Percentiles rank a stretch among this genome's conserved stretches.
phyloP scores from a whole-genome alignment of 306 rosid species.

The Cyclanthera cordifolia region DNA sequence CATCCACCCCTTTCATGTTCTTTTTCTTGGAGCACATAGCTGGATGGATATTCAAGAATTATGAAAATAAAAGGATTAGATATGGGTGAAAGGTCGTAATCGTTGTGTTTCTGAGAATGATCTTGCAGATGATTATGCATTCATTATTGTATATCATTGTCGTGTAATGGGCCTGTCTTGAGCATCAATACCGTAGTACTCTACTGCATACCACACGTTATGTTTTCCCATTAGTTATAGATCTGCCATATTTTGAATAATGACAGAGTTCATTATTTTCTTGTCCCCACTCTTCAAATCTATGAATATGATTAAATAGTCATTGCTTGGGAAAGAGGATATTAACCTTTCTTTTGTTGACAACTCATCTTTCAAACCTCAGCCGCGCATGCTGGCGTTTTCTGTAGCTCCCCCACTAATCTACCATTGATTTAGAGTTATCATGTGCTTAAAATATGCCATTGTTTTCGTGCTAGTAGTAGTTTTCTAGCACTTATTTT shows the following conservation, averaged over 20 bases:
- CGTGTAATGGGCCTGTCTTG: neutral
- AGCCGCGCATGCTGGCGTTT: neutral
- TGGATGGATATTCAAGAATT: neutral
- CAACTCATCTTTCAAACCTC: conserved; percentile 10
- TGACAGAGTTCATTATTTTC: conserved; percentile 6
- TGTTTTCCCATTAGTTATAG: conserved; percentile 5
- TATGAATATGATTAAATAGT: conserved; percentile 7
- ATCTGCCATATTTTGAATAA: conserved; percentile 12
- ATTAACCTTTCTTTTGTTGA: neutral
- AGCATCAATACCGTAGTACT: conserved; percentile 1
- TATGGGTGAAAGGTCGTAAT: conserved; percentile 5
- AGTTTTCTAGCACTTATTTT: neutral
- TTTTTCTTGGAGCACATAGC: neutral
- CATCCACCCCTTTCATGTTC: neutral
- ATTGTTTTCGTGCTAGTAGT: neutral
- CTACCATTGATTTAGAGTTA: conserved; percentile 2
- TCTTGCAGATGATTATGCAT: neutral
- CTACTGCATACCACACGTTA: conserved; percentile 4
- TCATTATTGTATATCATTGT: conserved; percentile 3
- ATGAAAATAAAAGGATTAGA: conserved; percentile 1
- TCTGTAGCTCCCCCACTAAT: neutral
- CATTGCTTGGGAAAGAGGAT: neutral
- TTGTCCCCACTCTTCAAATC: neutral
- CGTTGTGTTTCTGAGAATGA: conserved; percentile 1
- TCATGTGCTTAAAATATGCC: conserved; percentile 13